These are phyloP conservation scores for Suillus discolor DNA, from an alignment of 768 basidiomycete genomes.

Conservation along the genomic window DNA sequence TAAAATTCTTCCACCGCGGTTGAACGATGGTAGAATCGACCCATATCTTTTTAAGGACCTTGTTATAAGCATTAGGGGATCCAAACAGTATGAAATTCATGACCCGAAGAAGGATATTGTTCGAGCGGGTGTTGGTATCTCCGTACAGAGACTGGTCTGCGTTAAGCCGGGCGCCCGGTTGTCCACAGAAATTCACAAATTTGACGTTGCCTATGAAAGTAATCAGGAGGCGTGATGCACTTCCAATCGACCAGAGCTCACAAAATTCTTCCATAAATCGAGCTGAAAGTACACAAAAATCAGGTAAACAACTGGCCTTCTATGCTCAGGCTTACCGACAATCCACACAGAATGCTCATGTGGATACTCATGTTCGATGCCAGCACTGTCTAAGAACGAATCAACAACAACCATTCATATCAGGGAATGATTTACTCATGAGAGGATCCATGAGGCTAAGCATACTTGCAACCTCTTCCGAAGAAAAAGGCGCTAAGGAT, in stretches of 20 bases:
- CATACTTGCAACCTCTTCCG: conserved; percentile 5
- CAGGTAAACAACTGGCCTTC: not conserved
- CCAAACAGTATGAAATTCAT: conserved; percentile 46
- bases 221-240: not conserved
- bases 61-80: conserved; percentile 46
- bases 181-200: conserved; percentile 28
- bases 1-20: conserved; percentile 41
- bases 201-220: conserved; percentile 23
- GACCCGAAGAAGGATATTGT: conserved; percentile 4
- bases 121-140: not conserved
- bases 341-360: conserved; percentile 4
- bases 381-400: not conserved
- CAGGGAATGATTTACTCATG: not conserved
- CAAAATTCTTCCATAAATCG: conserved; percentile 4
- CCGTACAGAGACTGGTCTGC: conserved; percentile 25
- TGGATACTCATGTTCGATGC: not conserved
- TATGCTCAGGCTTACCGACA: not conserved
- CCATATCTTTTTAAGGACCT: conserved; percentile 44
- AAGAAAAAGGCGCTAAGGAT: not conserved
- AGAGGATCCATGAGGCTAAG: conserved; percentile 1
- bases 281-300: not conserved
- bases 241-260: not conserved
- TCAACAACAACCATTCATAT: not conserved
- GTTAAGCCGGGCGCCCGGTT: conserved; percentile 33
- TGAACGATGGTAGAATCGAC: conserved; percentile 44